Base-by-base conservation (phyloP, 1,139 yeast species). In the Diutina sp. region DNA sequence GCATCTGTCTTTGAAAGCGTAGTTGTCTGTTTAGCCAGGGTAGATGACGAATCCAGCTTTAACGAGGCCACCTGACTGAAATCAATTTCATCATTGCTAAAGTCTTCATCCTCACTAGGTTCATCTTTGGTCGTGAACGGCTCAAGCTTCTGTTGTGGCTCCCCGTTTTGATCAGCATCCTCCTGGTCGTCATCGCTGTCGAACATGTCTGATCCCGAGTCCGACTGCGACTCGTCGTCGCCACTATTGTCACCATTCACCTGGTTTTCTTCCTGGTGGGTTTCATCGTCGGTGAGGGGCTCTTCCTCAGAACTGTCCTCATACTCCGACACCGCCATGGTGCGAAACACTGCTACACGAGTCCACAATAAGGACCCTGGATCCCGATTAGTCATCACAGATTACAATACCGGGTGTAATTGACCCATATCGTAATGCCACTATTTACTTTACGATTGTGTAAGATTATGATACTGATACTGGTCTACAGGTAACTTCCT, bases 171-270 rank as follows among this genome's bases (percentile, higher is more conserved):
- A 18, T 35, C 55, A 16, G 25, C 25, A 3, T 51, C 55, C 28
- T 64, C 62, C 30, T 60, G 65, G 18, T 66, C 69, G 12, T 58
- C 64, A 8, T 32, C 45, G 9, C 21, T 32, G n/a, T 16, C 35
- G 14, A 21, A 25, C 18, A 48, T 48, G n/a, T 53, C 67, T 1
- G 77, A 72, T 57, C 73, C 78, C 0, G 77, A 68, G 46, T 66
- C 70, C 55, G 73, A 73, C 55, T 68, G 70, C 58, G 68, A 61
- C 28, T 64, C 61, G 28, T 60, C 65, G 50, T 62, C 61, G 6
- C 28, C 47, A 16, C 21, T 55, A 66, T 65, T 21, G 60, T 66
- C 29, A 59, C 62, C 32, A 62, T 65, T 55, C 64, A 68, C 55
- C 60, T 58, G 28, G 64, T 62, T 51, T 65, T 60, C 45, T 62